Base-by-base conservation (phyloP, 371 early-diverging fungal genomes). In the Mucor racemosus region DNA sequence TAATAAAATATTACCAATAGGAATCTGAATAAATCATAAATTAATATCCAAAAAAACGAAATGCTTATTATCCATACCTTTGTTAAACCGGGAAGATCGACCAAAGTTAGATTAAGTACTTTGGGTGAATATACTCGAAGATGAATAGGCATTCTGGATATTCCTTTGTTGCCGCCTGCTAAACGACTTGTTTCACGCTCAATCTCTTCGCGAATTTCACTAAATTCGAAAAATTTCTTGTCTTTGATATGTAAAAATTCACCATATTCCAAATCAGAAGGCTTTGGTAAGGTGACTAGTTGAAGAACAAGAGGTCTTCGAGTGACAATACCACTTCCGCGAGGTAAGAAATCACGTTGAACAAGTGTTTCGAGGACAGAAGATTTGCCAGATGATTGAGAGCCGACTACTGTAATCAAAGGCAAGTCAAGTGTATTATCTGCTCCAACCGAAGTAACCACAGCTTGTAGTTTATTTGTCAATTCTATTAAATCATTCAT, bases 71-170 rank as follows among this genome's bases (percentile, higher is more conserved):
- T 19, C 10, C 59, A 53, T 81, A 89, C 91, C 88, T 95, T 95
- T 64, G 95, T 93, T 57, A 98, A 78, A 17, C 98, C 98, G 7
- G 98, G 98, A 58, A 98, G 79, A 83, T 98, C 98, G 19, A 97
- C 94, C 33, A 98, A 78, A 7, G 97, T 98, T 61, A 98, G 73
- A 58, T 92, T 95, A 40, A 97, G 84, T n/a, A 95, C 95, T 44
- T 92, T 90, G 34, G 91, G 85, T 3, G 93, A 93, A 73, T 86
- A 89, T 48, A 97, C 90, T 74, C 94, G 94, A 58, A 98, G 83
- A 71, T 95, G 92, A 62, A 98, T 97, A 19, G 96, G 97, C 48
- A 87, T 84, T 64, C 89, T 87, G 34, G 92, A 87, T 41, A 95
- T 95, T 17, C 90, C 95, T 74, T 95, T 96, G 82, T 96, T 96